Base-by-base conservation (phyloP, 768 basidiomycete genomes). In the Pulveroboletus ravenelii region DNA sequence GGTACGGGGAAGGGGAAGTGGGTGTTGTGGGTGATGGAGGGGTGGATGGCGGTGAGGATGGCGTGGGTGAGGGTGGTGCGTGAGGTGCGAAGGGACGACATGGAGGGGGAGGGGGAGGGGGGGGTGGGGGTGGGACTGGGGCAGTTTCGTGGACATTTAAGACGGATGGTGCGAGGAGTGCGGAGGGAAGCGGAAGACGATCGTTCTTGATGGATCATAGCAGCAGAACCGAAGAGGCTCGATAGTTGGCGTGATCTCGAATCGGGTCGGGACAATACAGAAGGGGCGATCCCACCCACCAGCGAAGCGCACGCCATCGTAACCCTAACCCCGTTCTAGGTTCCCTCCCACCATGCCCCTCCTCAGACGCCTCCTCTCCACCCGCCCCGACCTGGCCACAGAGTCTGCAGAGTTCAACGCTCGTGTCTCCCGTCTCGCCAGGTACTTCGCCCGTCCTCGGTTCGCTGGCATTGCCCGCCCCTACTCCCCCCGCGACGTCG, bases 401-500 rank as follows among this genome's bases (percentile, higher is more conserved):
- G 89, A 92, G 67, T 61, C 72, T 2, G 70, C 74, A 17, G 72
- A 76, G 49, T 87, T 89, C 62, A 71, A 80, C 15, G 74, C 74
- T 18, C 81, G 89, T 13, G 77, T 81, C n/a, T 68, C 74, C 13
- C 78, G 79, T 39, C 77, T 91, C 72, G 69, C 80, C 15, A 71
- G 76, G 2, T 97, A 90, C 79, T 93, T 93, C 66, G 63, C 74
- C 27, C 78, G 76, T 18, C 81, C 91, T 15, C 82, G 93, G 15
- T 96, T 92, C 64, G 70, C 75, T 23, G 71, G 71, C 51, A 79
- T 89, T 48, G 84, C 82, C 61, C 79, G 94, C 12, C 84, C 93
- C 0, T 97, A 97, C 70, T 73, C 86, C 5, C 78, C 93, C 5
- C 78, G 79, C 27, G 78, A 82, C 38, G 88, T 97, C 54, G 93